phyloP scores from a whole-genome alignment of 2,329 filamentous ascomycete genomes.

The Chaetomiaceae sp. region DNA sequence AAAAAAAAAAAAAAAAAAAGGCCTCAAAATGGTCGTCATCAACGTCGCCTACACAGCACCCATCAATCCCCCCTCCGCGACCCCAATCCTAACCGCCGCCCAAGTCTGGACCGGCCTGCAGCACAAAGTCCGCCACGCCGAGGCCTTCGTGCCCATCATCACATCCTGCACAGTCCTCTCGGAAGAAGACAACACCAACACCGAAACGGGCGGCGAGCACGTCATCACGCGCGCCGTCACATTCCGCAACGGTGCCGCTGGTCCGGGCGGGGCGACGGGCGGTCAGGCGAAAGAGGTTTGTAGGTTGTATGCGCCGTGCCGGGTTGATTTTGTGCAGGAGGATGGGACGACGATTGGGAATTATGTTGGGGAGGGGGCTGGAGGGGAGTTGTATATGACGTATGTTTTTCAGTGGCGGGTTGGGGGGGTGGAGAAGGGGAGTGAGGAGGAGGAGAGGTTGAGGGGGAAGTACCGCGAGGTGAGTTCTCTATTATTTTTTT shows the following conservation, averaged over 20 bases:
- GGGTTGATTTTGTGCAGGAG: slow-evolving; percentile 30
- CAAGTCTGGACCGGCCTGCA: slow-evolving; percentile 30
- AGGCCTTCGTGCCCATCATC: slow-evolving; percentile 30
- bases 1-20: not conserved
- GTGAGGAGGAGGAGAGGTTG: slow-evolving; percentile 20
- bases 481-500: slow-evolving; percentile 7
- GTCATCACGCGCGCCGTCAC: slow-evolving; percentile 14
- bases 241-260: slow-evolving; percentile 5
- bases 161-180: slow-evolving; percentile 25
- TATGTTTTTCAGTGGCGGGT: slow-evolving; percentile 32
- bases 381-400: slow-evolving; percentile 30
- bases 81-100: slow-evolving; percentile 21
- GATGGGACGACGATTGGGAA: slow-evolving; percentile 32
- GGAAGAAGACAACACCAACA: slow-evolving; percentile 13
- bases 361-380: slow-evolving; percentile 27
- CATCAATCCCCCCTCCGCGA: slow-evolving; percentile 27
- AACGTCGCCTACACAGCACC: slow-evolving; percentile 29
- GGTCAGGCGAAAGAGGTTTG: slow-evolving; percentile 29
- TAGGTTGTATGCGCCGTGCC: slow-evolving; percentile 27
- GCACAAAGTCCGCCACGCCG: slow-evolving; percentile 28
- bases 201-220: not conserved
- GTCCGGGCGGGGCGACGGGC: not conserved
- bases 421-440: slow-evolving; percentile 21
- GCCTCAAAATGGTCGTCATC: slow-evolving; percentile 21
- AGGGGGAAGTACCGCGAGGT: slow-evolving; percentile 26